A percentile compares a stretch with the other conserved stretches of the same genome.
Conservation (phyloP, 2,329 filamentous ascomycete species). For the Sarocladium oryzae region DNA sequence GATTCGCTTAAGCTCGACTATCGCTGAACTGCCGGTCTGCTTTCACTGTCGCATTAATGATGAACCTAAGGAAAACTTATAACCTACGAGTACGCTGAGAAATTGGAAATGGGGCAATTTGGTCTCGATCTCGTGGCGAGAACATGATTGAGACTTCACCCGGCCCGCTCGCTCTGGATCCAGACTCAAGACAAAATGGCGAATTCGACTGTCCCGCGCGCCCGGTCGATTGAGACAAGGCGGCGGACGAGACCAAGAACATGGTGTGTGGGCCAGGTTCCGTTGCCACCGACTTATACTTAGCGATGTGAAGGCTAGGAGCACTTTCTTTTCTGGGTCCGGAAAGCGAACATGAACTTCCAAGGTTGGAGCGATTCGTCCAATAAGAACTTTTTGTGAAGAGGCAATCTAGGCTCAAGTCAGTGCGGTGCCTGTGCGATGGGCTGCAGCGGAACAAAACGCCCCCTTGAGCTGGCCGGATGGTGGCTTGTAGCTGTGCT, state of each 20-base stretch:
- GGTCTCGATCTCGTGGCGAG: background rate
- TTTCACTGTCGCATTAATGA: background rate
- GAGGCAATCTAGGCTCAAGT: no score
- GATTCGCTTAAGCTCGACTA: background rate
- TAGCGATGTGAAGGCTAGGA: no score
- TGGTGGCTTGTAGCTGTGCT: background rate
- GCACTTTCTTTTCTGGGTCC: no score
- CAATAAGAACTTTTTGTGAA: no score
- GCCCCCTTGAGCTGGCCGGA: no score
- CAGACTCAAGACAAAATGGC: background rate
- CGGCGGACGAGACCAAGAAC: background rate
- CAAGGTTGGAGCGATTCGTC: no score
- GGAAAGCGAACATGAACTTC: no score
- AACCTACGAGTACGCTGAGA: background rate
- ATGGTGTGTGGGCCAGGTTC: background rate
- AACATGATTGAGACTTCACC: constrained; percentile 1
- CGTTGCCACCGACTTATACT: background rate
- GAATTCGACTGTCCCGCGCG: no score
- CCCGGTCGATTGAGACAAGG: background rate
- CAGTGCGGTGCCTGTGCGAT: no score
- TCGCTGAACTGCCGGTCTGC: background rate
- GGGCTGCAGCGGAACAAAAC: no score
- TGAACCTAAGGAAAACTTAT: background rate
- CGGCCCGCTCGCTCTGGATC: background rate
- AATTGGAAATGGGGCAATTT: background rate